These are phyloP conservation scores for Phlegmacium glaucopus DNA, from an alignment of 768 basidiomycete genomes.

Conservation along the genomic window DNA sequence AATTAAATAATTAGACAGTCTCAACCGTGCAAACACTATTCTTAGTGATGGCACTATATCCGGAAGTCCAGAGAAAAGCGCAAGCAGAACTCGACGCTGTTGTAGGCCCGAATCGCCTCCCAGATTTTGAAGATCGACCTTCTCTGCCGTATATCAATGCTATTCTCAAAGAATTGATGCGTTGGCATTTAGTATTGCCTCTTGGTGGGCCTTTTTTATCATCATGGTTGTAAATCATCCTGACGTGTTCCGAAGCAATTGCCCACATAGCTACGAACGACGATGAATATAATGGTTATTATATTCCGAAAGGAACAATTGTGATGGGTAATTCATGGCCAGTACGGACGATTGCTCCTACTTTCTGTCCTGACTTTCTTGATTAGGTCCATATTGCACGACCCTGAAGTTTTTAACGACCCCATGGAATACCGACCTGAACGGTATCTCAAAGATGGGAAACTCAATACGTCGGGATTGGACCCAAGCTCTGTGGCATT, in stretches of 20 bases:
- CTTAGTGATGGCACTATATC: constrained; percentile 36
- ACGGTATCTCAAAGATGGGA: constrained; percentile 16
- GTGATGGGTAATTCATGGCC: constrained; percentile 12
- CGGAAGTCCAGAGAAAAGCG: constrained; percentile 31
- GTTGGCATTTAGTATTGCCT: constrained; percentile 15
- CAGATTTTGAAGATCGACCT: constrained; percentile 19
- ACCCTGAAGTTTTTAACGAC: too few species aligned
- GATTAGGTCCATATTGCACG: constrained; percentile 15
- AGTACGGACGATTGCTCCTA: background rate
- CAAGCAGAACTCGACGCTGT: constrained; percentile 41
- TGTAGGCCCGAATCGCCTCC: constrained; percentile 16
- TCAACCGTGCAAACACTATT: constrained; percentile 30
- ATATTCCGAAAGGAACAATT: constrained; percentile 33
- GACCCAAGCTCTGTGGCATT: constrained; percentile 25
- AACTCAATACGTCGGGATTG: constrained; percentile 19
- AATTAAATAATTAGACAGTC: constrained; percentile 20
- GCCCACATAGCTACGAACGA: constrained; percentile 30
- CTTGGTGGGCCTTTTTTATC: constrained; percentile 8
- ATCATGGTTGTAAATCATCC: background rate
- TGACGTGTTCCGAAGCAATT: constrained; percentile 13
- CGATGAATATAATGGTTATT: constrained; percentile 35
- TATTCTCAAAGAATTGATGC: constrained; percentile 27
- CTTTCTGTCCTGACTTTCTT: background rate
- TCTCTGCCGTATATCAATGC: constrained; percentile 35
- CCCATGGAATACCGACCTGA: too few species aligned